Base-by-base conservation (phyloP, 2,329 filamentous ascomycete species). In the Falciphora oryzae region DNA sequence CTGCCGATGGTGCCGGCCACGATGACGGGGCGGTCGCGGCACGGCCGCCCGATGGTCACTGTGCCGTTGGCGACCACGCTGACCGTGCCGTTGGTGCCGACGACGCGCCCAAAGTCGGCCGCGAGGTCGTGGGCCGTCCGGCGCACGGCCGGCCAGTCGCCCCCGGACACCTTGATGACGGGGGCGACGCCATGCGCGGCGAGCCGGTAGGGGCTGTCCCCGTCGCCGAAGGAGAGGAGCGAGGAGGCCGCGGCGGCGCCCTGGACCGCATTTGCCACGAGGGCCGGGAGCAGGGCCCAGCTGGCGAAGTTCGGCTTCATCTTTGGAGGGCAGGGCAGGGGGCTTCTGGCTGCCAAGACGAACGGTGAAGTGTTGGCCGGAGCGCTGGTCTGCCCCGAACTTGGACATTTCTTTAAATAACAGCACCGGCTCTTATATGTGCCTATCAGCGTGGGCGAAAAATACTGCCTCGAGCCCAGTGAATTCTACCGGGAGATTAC, bases 1-100 rank as follows among this genome's bases (percentile, higher is more conserved):
- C 80, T 79, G 11, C 81, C 82, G 65, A 85, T 75, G 0, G 82
- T 85, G 35, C 83, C 83, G n/a, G 80, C 77, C 65, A 86, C 79
- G 66, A 85, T 81, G 13, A 64, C 57, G 29, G 65, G 65, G 22
- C 60, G 65, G 25, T 50, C 38, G 61, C 31, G 31, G 63, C 27
- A n/a, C 10, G 25, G 44, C 44, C 44, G 44, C 4, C 6, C 7
- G 18, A 53, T 10, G 31, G 53, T 10, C 13, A 59, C 18, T 3
- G 57, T 25, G 25, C 38, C 56, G 31, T 27, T 29, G 27, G 53
- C 22, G 44, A 44, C 13, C 35, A 44, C 44, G 14, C 59, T 29
- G 11, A 71, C 68, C 8, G 69, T 69, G 3, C 58, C 66, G 28
- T 67, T 67, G 18, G 60, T 66, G 32, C 70, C 69, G 35, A 71